These are phyloP conservation scores for Pyrus hybrid DNA, from an alignment of 331 rosid species.

Conservation along the genomic window DNA sequence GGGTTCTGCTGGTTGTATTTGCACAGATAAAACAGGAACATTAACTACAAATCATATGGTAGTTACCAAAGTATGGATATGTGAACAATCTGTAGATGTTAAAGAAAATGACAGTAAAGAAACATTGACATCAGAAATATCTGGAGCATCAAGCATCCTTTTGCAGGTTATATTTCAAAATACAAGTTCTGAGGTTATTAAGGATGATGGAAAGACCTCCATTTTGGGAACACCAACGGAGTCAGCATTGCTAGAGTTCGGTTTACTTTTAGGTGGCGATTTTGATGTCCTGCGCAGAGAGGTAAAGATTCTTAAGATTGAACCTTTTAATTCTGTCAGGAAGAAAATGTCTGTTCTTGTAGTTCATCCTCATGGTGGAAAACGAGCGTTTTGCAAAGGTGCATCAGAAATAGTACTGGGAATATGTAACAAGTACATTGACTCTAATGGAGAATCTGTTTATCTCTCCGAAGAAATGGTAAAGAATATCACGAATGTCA, in stretches of 20 bases:
- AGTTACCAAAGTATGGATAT: constrained; percentile 59
- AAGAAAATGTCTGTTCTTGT: constrained; percentile 95
- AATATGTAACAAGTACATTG: constrained; percentile 64
- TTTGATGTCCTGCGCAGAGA: constrained; percentile 38
- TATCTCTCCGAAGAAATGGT: constrained; percentile 43
- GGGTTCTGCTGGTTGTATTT: constrained; percentile 93
- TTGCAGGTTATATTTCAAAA: constrained; percentile 75
- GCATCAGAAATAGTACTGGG: constrained; percentile 81
- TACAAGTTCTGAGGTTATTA: constrained; percentile 66
- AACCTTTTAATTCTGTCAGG: constrained; percentile 83
- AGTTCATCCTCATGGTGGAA: constrained; percentile 50
- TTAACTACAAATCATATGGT: constrained; percentile 87
- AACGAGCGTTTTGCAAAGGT: constrained; percentile 82
- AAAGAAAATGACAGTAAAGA: constrained; percentile 38
- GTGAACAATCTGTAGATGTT: constrained; percentile 37
- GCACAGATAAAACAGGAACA: constrained; percentile 97
- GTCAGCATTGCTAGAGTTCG: constrained; percentile 70
- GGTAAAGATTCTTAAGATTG: constrained; percentile 54
- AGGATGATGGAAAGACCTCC: constrained; percentile 50
- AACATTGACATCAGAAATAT: constrained; percentile 36
- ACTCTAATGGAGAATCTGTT: constrained; percentile 48
- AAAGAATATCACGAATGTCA: constrained; percentile 35
- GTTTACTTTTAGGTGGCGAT: constrained; percentile 69
- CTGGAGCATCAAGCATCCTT: constrained; percentile 44
- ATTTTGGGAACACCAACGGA: constrained; percentile 89